Evolutionary conservation across 2,329 filamentous ascomycete genomes (phyloP).

Genomic region (Neonectria punicea): DNA sequence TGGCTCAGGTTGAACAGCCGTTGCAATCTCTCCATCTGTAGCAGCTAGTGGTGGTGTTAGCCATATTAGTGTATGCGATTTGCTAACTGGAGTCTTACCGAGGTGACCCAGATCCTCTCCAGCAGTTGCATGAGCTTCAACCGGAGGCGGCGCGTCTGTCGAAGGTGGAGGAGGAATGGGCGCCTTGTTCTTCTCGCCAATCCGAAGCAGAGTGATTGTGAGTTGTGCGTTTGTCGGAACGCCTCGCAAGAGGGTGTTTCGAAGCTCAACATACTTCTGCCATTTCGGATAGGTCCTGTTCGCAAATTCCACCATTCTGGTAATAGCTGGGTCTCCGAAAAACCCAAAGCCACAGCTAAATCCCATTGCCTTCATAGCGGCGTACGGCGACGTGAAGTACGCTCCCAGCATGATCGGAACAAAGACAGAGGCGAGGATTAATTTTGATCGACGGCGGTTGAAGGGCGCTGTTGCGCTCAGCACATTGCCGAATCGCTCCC

Average conservation of each 20-base stretch:
- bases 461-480: constrained; percentile 74
- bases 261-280: constrained; percentile 78
- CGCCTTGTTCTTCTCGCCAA: constrained; percentile 83
- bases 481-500: constrained; percentile 64
- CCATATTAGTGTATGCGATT: not conserved
- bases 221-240: constrained; percentile 90
- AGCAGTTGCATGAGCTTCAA: not conserved
- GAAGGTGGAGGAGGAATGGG: constrained; percentile 73
- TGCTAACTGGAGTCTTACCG: not conserved
- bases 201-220: constrained; percentile 80
- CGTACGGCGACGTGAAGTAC: constrained; percentile 65
- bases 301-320: constrained; percentile 66
- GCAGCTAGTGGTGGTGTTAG: constrained; percentile 54
- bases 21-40: constrained; percentile 71
- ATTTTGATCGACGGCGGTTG: constrained; percentile 60
- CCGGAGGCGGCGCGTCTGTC: constrained; percentile 48
- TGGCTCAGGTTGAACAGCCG: constrained; percentile 63
- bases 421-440: constrained; percentile 65
- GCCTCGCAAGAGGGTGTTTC: constrained; percentile 71
- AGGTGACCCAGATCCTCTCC: not conserved
- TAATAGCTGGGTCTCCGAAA: constrained; percentile 82
- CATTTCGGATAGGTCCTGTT: constrained; percentile 75
- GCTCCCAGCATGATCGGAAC: constrained; percentile 63
- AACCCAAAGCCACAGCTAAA: constrained; percentile 79
- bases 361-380: constrained; percentile 71